Evolutionary conservation across 2,329 filamentous ascomycete species (phyloP), one percentile per base, ranked within the genome.

Genomic region (Sarocladiaceae sp.): DNA sequence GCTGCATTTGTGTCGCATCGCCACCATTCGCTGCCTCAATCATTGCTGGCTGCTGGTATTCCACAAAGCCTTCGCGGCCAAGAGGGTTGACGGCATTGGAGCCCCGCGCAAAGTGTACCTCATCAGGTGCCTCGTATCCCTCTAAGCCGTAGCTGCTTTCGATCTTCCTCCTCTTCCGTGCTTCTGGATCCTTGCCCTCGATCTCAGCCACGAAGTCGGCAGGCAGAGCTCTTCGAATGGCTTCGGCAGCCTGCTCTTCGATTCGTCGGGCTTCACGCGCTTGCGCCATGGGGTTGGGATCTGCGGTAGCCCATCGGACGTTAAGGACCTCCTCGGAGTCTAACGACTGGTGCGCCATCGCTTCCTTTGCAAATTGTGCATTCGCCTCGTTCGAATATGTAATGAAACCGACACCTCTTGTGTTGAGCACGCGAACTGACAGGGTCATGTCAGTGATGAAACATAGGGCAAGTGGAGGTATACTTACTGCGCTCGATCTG

Each of bases 181-280:
- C 88, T 60, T 92, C 90, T 0, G 89, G 88, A 58, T 96, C 90
- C 49, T 89, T 83, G 15, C 94, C 94, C 67, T 99, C 94, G 46
- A 99, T 86, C 73, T 99, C 91, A 0, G 91, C 90, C 0, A 99
- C 86, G 58, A 94, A 97, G 25, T 91, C 90, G 0, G 87, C 90
- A 0, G 94, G 94, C 4, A 99, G 74, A 0, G 94, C 93, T 58
- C 88, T 79, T 17, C 94, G 78, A 53, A 99, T 90, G 1, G 94
- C 95, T 62, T 97, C 94, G 0, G 94, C 94, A 2, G 94, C 94
- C 67, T 99, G 94, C 65, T 99, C 94, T 66, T 99, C 94, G 55
- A 99, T 87, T 36, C 87, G 80, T 35, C 87, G 79, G 2, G 88
- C 93, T 70, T 99, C 94, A 55, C 95, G 81, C 57, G 95, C 95